Percentiles rank a stretch among this genome's conserved stretches.
phyloP scores from a whole-genome alignment of 1,284 basidiomycete genomes.

The Austropuccinia psidii region DNA sequence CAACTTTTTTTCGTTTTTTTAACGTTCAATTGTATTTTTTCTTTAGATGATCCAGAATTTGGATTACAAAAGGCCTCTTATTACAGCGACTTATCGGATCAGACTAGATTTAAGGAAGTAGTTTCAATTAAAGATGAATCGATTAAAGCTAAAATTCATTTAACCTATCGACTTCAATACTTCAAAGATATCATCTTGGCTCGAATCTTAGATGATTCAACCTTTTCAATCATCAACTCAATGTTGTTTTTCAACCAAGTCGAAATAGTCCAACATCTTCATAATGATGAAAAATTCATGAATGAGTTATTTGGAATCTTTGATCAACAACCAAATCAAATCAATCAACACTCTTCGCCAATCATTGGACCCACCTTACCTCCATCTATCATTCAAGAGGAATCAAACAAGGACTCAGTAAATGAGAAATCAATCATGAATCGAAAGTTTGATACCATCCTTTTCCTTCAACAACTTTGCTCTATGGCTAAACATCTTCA shows the following conservation, averaged over 20 bases:
- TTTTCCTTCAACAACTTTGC: constrained; percentile 85
- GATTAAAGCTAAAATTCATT: constrained; percentile 81
- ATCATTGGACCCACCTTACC: constrained; percentile 41
- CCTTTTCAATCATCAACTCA: constrained; percentile 92
- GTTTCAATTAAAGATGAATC: constrained; percentile 65
- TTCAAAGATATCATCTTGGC: constrained; percentile 97
- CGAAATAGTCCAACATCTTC: constrained; percentile 87
- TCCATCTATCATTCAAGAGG: constrained; percentile 26
- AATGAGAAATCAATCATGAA: not conserved
- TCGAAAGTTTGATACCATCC: constrained; percentile 59
- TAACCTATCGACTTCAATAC: constrained; percentile 91
- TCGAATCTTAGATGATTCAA: constrained; percentile 86
- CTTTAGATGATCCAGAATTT: constrained; percentile 87
- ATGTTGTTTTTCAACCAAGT: constrained; percentile 99
- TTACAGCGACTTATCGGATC: constrained; percentile 76
- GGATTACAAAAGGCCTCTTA: constrained; percentile 92
- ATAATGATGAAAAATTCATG: constrained; percentile 67
- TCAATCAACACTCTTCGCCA: not conserved
- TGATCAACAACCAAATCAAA: constrained; percentile 52
- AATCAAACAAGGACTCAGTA: not conserved
- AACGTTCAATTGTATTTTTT: constrained; percentile 31
- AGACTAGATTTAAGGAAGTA: constrained; percentile 75
- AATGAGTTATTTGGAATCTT: constrained; percentile 70
- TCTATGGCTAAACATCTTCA: constrained; percentile 96
- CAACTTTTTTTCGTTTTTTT: not conserved